phyloP scores from a whole-genome alignment of 1,139 yeast genomes.

The Taphrina confusa region DNA sequence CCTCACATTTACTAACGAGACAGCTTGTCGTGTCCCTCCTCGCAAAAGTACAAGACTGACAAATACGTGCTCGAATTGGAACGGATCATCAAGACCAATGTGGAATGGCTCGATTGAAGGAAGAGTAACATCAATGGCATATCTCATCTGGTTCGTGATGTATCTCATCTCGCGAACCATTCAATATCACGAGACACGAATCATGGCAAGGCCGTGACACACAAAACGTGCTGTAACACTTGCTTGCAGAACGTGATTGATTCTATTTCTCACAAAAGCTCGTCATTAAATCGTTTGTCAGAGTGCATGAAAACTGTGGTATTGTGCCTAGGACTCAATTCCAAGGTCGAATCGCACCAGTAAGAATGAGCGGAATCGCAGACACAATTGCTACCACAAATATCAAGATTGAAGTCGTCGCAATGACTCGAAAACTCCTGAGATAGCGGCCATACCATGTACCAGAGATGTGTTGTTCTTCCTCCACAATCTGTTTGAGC shows the following conservation, averaged over 20 bases:
- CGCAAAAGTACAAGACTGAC: slow-evolving; percentile 11
- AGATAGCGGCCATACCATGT: slow-evolving; percentile 9
- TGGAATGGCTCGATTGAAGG: neutral
- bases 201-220: no score
- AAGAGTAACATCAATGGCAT: no score
- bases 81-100: slow-evolving; percentile 13
- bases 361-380: neutral
- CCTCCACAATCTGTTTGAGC: slow-evolving; percentile 15
- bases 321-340: neutral
- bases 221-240: no score
- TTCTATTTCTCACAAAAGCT: no score
- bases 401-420: slow-evolving; percentile 2
- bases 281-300: no score
- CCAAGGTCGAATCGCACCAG: neutral
- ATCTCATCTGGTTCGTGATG: no score
- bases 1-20: no score
- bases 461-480: slow-evolving; percentile 10
- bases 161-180: no score
- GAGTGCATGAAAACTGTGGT: no score
- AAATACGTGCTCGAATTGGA: slow-evolving; percentile 3
- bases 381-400: neutral
- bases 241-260: no score
- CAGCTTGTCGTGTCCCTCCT: neutral
- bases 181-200: no score
- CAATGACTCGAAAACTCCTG: slow-evolving; percentile 12